These are phyloP conservation scores for Trichomonas tenax DNA, from an alignment of 208 protist species.

Conservation along the genomic window DNA sequence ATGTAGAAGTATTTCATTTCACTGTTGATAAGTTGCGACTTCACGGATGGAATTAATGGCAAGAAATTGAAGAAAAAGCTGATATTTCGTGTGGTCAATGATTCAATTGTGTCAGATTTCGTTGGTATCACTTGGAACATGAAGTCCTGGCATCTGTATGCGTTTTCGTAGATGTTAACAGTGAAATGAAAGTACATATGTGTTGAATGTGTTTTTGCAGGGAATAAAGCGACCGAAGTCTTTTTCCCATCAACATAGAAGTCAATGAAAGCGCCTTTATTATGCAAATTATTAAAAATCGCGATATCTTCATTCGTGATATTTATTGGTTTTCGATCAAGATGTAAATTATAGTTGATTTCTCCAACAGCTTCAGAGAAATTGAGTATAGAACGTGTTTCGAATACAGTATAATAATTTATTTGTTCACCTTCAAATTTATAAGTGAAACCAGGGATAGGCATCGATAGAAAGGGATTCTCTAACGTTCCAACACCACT, in stretches of 20 bases:
- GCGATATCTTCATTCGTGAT: background rate
- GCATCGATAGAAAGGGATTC: background rate
- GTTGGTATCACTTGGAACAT: background rate
- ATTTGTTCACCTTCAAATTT: background rate
- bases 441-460: background rate
- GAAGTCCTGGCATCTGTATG: background rate
- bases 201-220: background rate
- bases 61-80: background rate
- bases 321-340: background rate
- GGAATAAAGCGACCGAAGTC: background rate
- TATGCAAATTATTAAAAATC: background rate
- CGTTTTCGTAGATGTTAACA: background rate
- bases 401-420: background rate
- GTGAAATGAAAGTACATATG: background rate
- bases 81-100: background rate
- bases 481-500: background rate
- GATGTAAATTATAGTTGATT: background rate
- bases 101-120: background rate
- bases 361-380: background rate
- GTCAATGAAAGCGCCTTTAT: background rate
- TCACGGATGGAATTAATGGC: background rate
- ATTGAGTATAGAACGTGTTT: background rate
- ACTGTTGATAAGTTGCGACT: background rate
- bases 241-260: background rate
- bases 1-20: background rate